Evolutionary conservation across 257 asterid genomes (phyloP).

Genomic region (Ilex aquifolium): DNA sequence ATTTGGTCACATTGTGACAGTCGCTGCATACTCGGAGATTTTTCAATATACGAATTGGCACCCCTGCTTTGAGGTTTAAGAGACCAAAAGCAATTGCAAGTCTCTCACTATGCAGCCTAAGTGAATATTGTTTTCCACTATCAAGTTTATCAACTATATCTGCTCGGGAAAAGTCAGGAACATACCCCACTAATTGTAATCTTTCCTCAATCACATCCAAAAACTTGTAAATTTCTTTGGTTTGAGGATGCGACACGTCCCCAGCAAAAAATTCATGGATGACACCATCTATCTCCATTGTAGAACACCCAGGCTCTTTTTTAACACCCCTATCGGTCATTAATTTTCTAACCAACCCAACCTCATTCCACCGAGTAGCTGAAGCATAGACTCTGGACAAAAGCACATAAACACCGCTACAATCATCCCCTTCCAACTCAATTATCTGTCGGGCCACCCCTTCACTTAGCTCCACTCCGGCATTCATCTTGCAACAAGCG

Average conservation of each 20-base stretch:
- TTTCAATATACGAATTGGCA: constrained; percentile 57
- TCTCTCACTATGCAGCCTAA: constrained; percentile 66
- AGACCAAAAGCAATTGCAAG: constrained; percentile 65
- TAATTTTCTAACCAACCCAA: constrained; percentile 56
- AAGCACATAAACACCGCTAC: constrained; percentile 63
- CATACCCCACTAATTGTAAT: constrained; percentile 39
- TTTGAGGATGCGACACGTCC: constrained; percentile 55
- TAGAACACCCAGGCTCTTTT: constrained; percentile 75
- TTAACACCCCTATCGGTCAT: constrained; percentile 58
- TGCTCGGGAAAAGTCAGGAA: constrained; percentile 47
- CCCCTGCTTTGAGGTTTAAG: constrained; percentile 42
- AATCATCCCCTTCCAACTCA: constrained; percentile 23
- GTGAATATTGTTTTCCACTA: constrained; percentile 40
- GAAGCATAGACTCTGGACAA: constrained; percentile 64
- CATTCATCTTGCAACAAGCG: constrained; percentile 47
- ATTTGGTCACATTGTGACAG: constrained; percentile 53
- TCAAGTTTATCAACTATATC: constrained; percentile 31
- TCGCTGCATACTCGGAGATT: constrained; percentile 58
- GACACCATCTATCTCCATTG: constrained; percentile 52
- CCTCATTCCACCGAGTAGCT: constrained; percentile 71
- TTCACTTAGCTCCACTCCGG: constrained; percentile 44
- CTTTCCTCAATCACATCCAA: constrained; percentile 46
- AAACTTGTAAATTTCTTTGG: constrained; percentile 35
- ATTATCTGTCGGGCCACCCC: constrained; percentile 49
- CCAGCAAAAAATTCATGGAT: constrained; percentile 75